phyloP scores from a whole-genome alignment of 148 eudicot species.

The Nepenthes mirabilis region DNA sequence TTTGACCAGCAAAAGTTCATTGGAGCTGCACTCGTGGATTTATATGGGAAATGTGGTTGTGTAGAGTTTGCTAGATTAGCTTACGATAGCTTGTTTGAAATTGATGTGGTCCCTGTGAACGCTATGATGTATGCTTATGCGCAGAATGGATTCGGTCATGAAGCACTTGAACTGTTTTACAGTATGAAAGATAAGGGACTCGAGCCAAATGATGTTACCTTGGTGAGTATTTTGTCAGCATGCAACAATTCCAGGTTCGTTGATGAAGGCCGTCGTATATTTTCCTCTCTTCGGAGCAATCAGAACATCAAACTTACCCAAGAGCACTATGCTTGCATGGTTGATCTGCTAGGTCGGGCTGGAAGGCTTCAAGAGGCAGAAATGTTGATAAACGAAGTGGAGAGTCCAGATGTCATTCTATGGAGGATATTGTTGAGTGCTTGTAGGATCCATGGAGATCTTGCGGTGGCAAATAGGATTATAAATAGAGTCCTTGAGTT shows the following conservation, averaged over 20 bases:
- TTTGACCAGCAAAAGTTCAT: constrained; percentile 15
- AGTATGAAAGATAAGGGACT: constrained; percentile 20
- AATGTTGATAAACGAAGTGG: constrained; percentile 16
- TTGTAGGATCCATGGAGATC: constrained; percentile 28
- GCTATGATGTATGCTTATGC: constrained; percentile 34
- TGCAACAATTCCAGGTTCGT: constrained; percentile 27
- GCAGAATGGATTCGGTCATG: constrained; percentile 25
- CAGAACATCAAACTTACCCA: constrained; percentile 13
- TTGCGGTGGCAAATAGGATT: constrained; percentile 16
- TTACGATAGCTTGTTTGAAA: constrained; percentile 18
- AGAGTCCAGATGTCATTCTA: constrained; percentile 23
- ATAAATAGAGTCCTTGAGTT: constrained; percentile 15
- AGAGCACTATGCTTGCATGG: constrained; percentile 37
- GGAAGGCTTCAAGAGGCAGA: constrained; percentile 33
- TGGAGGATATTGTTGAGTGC: constrained; percentile 34
- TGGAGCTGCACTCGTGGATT: constrained; percentile 24
- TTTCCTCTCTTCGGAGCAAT: constrained; percentile 11
- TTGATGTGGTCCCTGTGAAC: constrained; percentile 28
- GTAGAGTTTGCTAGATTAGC: constrained; percentile 23
- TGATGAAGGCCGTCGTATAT: constrained; percentile 30
- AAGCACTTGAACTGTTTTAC: constrained; percentile 17
- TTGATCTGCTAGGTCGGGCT: constrained; percentile 30
- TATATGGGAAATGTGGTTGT: constrained; percentile 35
- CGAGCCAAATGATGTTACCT: constrained; percentile 25
- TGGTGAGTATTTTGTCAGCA: constrained; percentile 24